These are phyloP conservation scores for Wickerhamomyces bisporus DNA, from an alignment of 805 yeast species.

Conservation along the genomic window DNA sequence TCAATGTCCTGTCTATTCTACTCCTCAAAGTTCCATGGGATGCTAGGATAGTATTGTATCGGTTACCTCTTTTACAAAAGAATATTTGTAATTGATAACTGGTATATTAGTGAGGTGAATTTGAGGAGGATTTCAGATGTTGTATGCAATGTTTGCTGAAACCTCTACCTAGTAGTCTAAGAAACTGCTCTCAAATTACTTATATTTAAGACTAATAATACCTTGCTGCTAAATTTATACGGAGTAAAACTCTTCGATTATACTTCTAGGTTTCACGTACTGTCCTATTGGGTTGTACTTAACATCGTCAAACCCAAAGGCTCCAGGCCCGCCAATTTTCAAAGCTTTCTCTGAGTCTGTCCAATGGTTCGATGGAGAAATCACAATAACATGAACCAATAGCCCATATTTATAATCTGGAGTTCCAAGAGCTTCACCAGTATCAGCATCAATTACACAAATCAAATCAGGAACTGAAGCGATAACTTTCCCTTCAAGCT, in stretches of 20 bases:
- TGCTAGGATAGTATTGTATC: too few species aligned
- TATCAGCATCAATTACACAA: slow-evolving; percentile 36
- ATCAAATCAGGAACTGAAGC: slow-evolving; percentile 44
- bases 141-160: too few species aligned
- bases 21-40: too few species aligned
- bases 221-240: too few species aligned
- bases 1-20: too few species aligned
- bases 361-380: slow-evolving; percentile 31
- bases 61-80: too few species aligned
- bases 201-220: too few species aligned
- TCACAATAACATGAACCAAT: slow-evolving; percentile 34
- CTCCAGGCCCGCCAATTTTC: slow-evolving; percentile 36
- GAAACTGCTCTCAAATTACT: too few species aligned
- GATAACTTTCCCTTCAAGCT: slow-evolving; percentile 25
- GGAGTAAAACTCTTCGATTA: slow-evolving; percentile 35
- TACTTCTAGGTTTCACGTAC: slow-evolving; percentile 32
- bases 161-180: too few species aligned
- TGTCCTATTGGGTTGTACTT: slow-evolving; percentile 33
- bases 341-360: slow-evolving; percentile 29
- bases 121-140: too few species aligned
- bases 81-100: too few species aligned
- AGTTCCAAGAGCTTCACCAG: slow-evolving; percentile 46
- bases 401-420: slow-evolving; percentile 44
- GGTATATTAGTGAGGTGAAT: too few species aligned
- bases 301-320: slow-evolving; percentile 27